A percentile compares a stretch with the other conserved stretches of the same genome.
These are phyloP conservation scores for Dendrobium nobile DNA, from an alignment of 106 monocot genomes.

Conservation along the genomic window DNA sequence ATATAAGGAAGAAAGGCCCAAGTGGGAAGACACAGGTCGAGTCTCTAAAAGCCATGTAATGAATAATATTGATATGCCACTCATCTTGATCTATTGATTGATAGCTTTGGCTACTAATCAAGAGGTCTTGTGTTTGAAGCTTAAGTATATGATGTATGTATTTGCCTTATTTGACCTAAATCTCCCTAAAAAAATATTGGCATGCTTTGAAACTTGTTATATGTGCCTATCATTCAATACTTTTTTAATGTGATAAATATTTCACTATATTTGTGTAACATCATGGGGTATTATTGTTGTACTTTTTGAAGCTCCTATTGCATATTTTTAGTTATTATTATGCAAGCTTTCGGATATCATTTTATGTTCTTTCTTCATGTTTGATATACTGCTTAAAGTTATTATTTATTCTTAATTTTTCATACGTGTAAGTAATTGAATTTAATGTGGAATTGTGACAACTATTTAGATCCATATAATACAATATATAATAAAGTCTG, in stretches of 20 bases:
- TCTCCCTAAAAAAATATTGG: background rate
- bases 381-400: background rate
- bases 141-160: too few species aligned
- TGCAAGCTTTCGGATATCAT: background rate
- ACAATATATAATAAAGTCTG: too few species aligned
- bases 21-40: slow-evolving; percentile 63
- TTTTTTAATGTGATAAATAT: background rate
- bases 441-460: too few species aligned
- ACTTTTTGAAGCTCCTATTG: too few species aligned
- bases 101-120: too few species aligned
- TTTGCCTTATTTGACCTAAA: too few species aligned
- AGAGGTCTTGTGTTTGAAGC: too few species aligned
- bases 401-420: too few species aligned
- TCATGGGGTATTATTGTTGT: background rate
- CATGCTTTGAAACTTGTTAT: too few species aligned
- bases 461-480: too few species aligned
- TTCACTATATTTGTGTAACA: background rate
- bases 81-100: too few species aligned
- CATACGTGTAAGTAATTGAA: too few species aligned
- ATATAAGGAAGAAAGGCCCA: slow-evolving; percentile 57
- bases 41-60: slow-evolving; percentile 36
- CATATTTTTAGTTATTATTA: background rate
- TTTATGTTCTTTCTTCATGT: background rate
- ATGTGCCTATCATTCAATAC: background rate
- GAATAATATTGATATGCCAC: background rate